Base-by-base conservation (phyloP, 371 early-diverging fungal genomes). In the Mortierella sp. region DNA sequence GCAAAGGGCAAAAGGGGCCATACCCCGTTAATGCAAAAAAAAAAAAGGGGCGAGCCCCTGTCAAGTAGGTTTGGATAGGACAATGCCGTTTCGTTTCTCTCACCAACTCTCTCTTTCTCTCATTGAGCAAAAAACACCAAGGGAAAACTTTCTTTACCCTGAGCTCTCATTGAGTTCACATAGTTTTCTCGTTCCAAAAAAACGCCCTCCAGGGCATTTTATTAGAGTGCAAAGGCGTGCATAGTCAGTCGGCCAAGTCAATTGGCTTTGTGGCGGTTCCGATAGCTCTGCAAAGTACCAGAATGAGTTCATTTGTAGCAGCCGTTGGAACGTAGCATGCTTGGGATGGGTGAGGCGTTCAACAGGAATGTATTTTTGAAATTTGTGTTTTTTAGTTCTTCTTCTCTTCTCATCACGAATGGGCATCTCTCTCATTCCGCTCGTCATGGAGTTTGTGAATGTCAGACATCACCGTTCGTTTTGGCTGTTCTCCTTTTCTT, bases 371-470 rank as follows among this genome's bases (percentile, higher is more conserved):
- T 61, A 31, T 34, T 61, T 61, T 61, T 57, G 57, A 14, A 28
- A 28, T 55, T 13, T 57, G 9, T 26, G 31, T 9, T 13, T 51
- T 51, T 51, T 51, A 3, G 37, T 61, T n/a, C n/a, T n/a, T n/a
- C n/a, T n/a, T n/a, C n/a, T 34, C 34, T 61, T 21, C 21, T 34
- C 61, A 61, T 61, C 61, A 34, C 61, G 61, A 61, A 61, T n/a
- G 21, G 19, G 59, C 59, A 59, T 59, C 31, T 59, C 59, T 31
- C 28, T 51, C 51, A 46, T 55, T 55, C 55, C 26, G 11, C 59
- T 14, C 59, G 13, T 28, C 59, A 59, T 59, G 59, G 31, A 13
- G 61, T 13, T 31, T 31, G 34, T 59, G 59, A 61, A 61, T 61
- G 61, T 19, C 61, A 61, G 37, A 61, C 61, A 61, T 34, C 61